Percentiles rank a stretch among this genome's conserved stretches.
Evolutionary conservation across 306 rosid genomes (phyloP).

Genomic region (Corylus americana): DNA sequence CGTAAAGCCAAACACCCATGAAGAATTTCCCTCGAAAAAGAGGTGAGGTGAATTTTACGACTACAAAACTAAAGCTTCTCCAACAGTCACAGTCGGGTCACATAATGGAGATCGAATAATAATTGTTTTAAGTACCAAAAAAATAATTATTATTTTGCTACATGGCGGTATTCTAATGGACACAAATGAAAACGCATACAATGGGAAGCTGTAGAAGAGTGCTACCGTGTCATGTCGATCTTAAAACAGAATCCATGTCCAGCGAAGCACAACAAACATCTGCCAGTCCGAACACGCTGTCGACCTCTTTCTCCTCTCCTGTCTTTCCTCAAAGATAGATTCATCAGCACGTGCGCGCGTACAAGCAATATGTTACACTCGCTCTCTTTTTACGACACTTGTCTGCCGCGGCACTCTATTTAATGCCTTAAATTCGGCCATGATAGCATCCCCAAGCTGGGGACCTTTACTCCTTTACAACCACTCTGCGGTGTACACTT

Average conservation of each 20-base stretch:
- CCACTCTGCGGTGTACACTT: neutral
- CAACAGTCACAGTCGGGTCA: too few species aligned
- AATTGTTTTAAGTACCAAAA: neutral
- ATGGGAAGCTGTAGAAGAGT: neutral
- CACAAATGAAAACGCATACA: neutral
- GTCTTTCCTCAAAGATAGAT: neutral
- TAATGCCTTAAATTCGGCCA: neutral
- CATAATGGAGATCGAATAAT: too few species aligned
- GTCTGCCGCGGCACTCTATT: neutral
- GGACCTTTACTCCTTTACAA: neutral
- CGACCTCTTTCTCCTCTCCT: neutral
- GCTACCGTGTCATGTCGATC: neutral
- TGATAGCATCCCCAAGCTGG: neutral
- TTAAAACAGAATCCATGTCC: conserved; percentile 20
- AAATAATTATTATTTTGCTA: neutral
- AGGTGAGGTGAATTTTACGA: too few species aligned
- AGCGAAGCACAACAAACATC: conserved; percentile 14
- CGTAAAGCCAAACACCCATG: too few species aligned
- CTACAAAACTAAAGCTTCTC: too few species aligned
- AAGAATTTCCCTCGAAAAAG: too few species aligned
- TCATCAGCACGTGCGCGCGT: conserved; percentile 3
- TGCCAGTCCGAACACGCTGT: neutral
- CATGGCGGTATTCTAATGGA: neutral
- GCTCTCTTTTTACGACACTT: neutral
- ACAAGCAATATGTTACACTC: neutral